Conservation (phyloP, 2,329 filamentous ascomycete species). For the Cladobotryum mycophilum region DNA sequence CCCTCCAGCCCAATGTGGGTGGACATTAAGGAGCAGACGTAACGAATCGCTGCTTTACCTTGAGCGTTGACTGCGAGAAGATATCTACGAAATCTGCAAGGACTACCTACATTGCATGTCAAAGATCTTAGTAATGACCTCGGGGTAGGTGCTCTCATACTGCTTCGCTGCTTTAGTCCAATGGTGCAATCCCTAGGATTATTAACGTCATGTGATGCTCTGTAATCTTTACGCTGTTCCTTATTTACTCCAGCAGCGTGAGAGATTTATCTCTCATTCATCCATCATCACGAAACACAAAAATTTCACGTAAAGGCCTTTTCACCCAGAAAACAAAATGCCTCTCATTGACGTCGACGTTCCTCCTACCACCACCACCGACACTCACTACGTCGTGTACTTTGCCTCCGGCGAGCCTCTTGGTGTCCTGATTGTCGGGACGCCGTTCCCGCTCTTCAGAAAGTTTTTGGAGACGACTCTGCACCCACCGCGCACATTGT, state of each 20-base stretch:
- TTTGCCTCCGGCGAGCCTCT: slow-evolving; percentile 35
- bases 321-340: slow-evolving; percentile 15
- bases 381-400: slow-evolving; percentile 25
- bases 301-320: not conserved
- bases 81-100: too few species aligned
- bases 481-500: slow-evolving; percentile 21
- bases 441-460: slow-evolving; percentile 26
- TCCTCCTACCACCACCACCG: slow-evolving; percentile 19
- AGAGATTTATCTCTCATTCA: not conserved
- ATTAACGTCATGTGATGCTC: slow-evolving; percentile 7
- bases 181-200: slow-evolving; percentile 6
- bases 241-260: not conserved
- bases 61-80: too few species aligned
- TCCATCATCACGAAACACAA: not conserved
- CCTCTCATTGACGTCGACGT: slow-evolving; percentile 20
- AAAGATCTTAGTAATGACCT: too few species aligned
- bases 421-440: slow-evolving; percentile 36
- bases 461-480: slow-evolving; percentile 19
- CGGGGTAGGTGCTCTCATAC: too few species aligned
- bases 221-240: not conserved
- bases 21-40: too few species aligned
- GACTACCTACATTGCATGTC: too few species aligned
- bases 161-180: not conserved
- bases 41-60: too few species aligned
- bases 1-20: too few species aligned